Conservation (phyloP, 257 asterid species). For the Solanum chmielewskii region DNA sequence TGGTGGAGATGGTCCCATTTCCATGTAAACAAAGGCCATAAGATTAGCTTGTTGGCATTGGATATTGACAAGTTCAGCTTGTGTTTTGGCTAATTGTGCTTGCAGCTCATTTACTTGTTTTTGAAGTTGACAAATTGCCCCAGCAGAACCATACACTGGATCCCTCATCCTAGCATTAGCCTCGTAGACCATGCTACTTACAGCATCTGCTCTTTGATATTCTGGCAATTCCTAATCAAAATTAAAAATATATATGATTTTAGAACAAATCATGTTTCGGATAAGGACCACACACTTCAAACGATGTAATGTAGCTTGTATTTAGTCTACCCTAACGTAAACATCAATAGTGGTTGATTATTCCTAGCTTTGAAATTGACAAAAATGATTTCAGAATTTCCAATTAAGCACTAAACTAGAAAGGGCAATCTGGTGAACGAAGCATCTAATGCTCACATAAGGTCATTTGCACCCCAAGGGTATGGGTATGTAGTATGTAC, state of each 20-base stretch:
- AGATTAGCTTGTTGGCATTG: constrained; percentile 63
- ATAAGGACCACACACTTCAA: not conserved
- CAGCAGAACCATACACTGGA: constrained; percentile 76
- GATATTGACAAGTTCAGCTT: constrained; percentile 52
- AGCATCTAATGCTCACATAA: not conserved
- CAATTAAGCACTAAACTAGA: not conserved
- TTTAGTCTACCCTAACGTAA: not conserved
- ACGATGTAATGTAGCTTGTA: not conserved
- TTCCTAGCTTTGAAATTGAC: too few species aligned
- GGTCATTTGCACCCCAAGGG: not conserved
- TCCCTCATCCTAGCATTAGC: constrained; percentile 74
- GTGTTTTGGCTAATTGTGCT: constrained; percentile 58
- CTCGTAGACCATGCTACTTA: constrained; percentile 83
- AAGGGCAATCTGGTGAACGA: not conserved
- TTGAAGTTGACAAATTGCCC: constrained; percentile 69
- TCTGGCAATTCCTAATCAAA: constrained; percentile 55
- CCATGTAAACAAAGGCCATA: constrained; percentile 58
- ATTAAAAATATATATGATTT: not conserved
- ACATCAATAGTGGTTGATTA: too few species aligned
- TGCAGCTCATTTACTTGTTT: constrained; percentile 61
- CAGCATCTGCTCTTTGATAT: constrained; percentile 57
- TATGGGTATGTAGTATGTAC: not conserved
- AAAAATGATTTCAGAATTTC: not conserved
- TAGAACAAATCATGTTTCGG: not conserved
- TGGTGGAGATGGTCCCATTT: constrained; percentile 27